Conservation (phyloP, 306 rosid genomes). For the Castanea crenata region DNA sequence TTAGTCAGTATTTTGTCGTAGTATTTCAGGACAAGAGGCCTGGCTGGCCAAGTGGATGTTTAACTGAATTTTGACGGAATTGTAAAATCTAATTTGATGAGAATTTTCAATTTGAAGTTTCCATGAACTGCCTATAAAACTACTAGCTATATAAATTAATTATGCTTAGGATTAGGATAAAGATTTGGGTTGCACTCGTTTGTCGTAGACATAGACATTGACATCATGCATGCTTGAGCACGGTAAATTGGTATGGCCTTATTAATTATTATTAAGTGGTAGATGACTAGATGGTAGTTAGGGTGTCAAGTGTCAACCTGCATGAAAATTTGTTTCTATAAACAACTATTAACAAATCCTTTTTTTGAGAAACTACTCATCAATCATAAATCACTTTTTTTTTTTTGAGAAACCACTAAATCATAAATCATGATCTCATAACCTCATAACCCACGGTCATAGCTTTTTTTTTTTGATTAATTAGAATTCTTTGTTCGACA, state of each 20-base stretch:
- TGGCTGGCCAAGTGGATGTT: constrained; percentile 11
- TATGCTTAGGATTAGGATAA: neutral
- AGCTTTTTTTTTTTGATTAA: neutral
- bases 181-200: neutral
- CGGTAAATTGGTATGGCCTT: neutral
- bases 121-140: neutral
- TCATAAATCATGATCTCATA: neutral
- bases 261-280: neutral
- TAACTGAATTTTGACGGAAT: neutral
- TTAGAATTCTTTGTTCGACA: neutral
- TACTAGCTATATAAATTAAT: neutral
- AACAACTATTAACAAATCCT: neutral
- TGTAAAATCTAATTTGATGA: neutral
- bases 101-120: neutral
- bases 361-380: too few relatives aligned
- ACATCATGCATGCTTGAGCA: neutral
- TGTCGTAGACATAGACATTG: neutral
- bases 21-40: constrained; percentile 33
- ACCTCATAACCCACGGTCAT: neutral
- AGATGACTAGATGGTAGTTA: constrained; percentile 1
- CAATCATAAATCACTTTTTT: too few relatives aligned
- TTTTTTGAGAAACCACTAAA: too few relatives aligned
- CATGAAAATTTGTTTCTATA: constrained; percentile 9
- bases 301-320: constrained; percentile 21
- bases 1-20: constrained; percentile 17